These are phyloP conservation scores for Penicillium crystallinum DNA, from an alignment of 495 filamentous ascomycete species.

Conservation along the genomic window DNA sequence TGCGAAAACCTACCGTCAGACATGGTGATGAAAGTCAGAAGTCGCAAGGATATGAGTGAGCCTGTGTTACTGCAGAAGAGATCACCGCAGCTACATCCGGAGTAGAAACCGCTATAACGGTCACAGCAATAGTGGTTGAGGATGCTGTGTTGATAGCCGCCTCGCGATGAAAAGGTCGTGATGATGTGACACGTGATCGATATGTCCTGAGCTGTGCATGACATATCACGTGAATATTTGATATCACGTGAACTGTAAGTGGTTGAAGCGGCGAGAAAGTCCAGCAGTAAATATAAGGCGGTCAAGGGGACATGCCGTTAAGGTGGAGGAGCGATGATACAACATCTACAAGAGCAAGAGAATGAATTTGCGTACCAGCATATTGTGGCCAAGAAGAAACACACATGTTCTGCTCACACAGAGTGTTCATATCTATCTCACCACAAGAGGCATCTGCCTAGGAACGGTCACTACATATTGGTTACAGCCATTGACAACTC, in stretches of 20 bases:
- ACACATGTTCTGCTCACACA: no score
- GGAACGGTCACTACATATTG: no score
- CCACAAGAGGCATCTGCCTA: no score
- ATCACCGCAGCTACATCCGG: slow-evolving; percentile 42
- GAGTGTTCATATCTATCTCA: no score
- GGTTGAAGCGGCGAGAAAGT: background rate
- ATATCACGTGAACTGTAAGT: background rate
- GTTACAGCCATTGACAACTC: no score
- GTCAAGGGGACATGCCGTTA: no score
- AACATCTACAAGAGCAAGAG: no score
- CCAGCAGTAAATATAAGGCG: no score
- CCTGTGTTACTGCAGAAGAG: slow-evolving; percentile 25
- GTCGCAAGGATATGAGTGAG: slow-evolving; percentile 22
- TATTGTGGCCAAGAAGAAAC: no score
- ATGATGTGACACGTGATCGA: slow-evolving; percentile 6
- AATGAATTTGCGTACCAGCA: no score
- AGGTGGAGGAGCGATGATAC: no score
- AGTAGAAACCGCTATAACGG: slow-evolving; percentile 30
- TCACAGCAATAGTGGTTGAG: slow-evolving; percentile 21
- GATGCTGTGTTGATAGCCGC: slow-evolving; percentile 17
- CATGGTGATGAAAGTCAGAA: slow-evolving; percentile 38
- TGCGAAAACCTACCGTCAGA: slow-evolving; percentile 51
- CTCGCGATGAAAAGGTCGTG: slow-evolving; percentile 23
- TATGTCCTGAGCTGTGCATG: background rate
- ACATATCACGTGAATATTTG: background rate